Base-by-base conservation (phyloP, 78 protist species). In the Dictyostelium citrinum region DNA sequence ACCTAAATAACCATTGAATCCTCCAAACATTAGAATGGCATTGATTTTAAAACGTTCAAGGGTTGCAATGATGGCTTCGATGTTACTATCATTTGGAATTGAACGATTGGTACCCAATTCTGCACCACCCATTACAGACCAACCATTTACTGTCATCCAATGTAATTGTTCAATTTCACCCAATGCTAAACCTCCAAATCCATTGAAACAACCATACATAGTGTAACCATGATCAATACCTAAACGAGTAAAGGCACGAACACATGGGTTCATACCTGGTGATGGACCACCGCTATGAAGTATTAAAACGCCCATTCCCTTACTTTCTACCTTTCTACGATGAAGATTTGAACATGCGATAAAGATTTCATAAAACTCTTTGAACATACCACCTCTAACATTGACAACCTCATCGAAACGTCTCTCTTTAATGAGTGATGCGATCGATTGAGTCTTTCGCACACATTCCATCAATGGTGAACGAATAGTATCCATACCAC, bases 201-300 rank as follows among this genome's bases (percentile, higher is more conserved):
- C 97, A 58, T 90, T 91, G 17, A 55, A 49, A 7, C 70, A 24
- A 29, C 96, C 98, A 61, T 39, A 83, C 64, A 91, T 92, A 17
- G 22, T 49, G 64, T 70, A 78, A 20, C 97, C 97, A 17, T 24
- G 20, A 71, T 97, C 75, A 70, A 97, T 64, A 60, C 83, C 81
- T 31, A 67, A 24, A 35, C 96, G 90, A 20, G 83, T 75, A 14
- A 92, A 85, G 1, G 96, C 97, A 33, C 96, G 67, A 10, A 75
- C 79, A 45, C 96, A 96, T 46, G 95, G 90, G 51, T 97, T 97
- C 96, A 97, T 97, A 80, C 98, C 98, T 7, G 96, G 92, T 9
- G 96, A 93, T 6, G 98, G 98, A 14, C 97, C 98, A 46, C 98
- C 98, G 2, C 55, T 27, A 70, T 90, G 95, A 16, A 96, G 58